Conservation (phyloP, 2,329 filamentous ascomycete genomes). For the Tolypocladium cylindrosporum region DNA sequence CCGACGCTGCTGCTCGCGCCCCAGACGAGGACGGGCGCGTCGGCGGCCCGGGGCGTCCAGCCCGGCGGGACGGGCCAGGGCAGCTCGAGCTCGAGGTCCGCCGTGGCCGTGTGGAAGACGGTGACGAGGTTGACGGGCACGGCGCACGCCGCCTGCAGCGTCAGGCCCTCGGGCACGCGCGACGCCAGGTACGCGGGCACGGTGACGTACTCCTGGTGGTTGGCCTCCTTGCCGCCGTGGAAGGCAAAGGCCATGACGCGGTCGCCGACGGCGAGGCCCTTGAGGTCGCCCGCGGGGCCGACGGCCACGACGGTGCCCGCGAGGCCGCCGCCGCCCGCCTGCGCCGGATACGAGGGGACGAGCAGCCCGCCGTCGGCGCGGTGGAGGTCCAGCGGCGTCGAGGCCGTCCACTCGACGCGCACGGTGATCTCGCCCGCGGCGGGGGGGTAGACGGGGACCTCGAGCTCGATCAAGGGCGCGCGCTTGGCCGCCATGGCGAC, state of each 20-base stretch:
- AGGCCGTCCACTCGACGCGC: conserved; percentile 47
- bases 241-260: conserved; percentile 46
- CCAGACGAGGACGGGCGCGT: conserved; percentile 38
- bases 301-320: conserved; percentile 43
- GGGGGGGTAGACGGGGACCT: conserved; percentile 29
- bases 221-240: conserved; percentile 33
- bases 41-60: conserved; percentile 23
- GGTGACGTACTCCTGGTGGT: conserved; percentile 46
- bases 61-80: conserved; percentile 44
- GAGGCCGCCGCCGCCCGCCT: conserved; percentile 38
- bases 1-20: conserved; percentile 43
- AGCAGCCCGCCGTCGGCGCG: conserved; percentile 50
- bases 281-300: conserved; percentile 26
- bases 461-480: conserved; percentile 42
- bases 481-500: conserved; percentile 46
- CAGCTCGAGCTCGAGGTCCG: conserved; percentile 40
- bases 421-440: conserved; percentile 39
- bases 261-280: conserved; percentile 40
- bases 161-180: conserved; percentile 30
- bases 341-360: conserved; percentile 34
- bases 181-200: conserved; percentile 38
- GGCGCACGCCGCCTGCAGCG: conserved; percentile 37
- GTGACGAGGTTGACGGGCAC: conserved; percentile 50
- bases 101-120: conserved; percentile 41
- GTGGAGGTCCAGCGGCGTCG: conserved; percentile 52